Percentiles rank a stretch among this genome's conserved stretches.
These are phyloP conservation scores for Entomortierella chlamydospora DNA, from an alignment of 192 early-diverging fungal genomes.

Conservation along the genomic window DNA sequence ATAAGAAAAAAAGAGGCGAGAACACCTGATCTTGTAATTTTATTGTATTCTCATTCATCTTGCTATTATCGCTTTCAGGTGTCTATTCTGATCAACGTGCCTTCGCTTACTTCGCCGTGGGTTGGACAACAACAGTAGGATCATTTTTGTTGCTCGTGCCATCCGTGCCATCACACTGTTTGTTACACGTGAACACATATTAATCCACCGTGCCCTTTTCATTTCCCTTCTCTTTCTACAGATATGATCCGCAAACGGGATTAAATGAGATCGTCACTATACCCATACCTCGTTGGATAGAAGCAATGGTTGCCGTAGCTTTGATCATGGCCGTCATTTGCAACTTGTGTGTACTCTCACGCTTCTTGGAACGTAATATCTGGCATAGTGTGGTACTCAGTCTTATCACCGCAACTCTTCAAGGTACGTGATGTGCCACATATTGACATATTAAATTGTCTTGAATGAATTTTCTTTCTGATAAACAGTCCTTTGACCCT, in stretches of 20 bases:
- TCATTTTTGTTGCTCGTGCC: not conserved
- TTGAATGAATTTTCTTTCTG: no score
- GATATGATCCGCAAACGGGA: slow-evolving; percentile 14
- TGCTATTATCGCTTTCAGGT: slow-evolving; percentile 1
- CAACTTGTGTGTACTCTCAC: slow-evolving; percentile 35
- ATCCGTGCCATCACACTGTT: not conserved
- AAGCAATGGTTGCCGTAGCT: slow-evolving; percentile 22
- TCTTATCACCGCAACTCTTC: slow-evolving; percentile 23
- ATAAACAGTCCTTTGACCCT: no score
- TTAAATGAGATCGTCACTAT: slow-evolving; percentile 5
- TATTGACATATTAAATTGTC: no score
- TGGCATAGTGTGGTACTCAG: slow-evolving; percentile 24
- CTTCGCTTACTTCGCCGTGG: slow-evolving; percentile 46
- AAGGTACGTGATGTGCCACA: slow-evolving; percentile 16
- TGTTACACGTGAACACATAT: not conserved
- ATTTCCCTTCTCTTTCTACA: not conserved
- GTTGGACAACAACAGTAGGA: slow-evolving; percentile 26
- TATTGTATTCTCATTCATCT: not conserved
- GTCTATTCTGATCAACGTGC: slow-evolving; percentile 46
- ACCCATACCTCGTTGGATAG: slow-evolving; percentile 24
- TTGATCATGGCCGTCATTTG: slow-evolving; percentile 38
- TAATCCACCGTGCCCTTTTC: no score
- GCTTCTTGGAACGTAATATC: slow-evolving; percentile 33
- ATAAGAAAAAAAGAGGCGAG: not conserved
- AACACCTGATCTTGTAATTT: not conserved